Evolutionary conservation across 306 rosid species (phyloP), one percentile per base, ranked within the genome.

Genomic region (Chamaecrista fasciculata): DNA sequence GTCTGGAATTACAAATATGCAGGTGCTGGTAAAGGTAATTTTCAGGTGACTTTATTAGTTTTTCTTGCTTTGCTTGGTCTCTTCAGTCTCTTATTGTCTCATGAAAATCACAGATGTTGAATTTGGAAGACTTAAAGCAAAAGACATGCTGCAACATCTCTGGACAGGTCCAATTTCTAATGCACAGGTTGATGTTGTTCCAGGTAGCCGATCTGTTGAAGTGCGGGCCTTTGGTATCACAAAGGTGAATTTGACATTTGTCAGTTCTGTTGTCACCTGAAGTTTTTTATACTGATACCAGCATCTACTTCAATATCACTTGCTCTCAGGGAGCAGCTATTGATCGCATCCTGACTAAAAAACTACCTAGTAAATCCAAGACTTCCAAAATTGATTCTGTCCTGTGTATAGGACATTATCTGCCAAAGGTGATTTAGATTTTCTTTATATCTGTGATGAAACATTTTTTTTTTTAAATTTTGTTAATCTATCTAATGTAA

Each of bases 131-230:
- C 85, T 93, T 64, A 96, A 93, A 86, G 98, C 98, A 26, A 86
- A 87, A 80, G 98, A 93, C 71, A 85, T 93, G 98, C 75, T 93
- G 73, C 98, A 93, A 83, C 98, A 93, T 85, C 96, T 93, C 65
- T 93, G 98, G 88, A 90, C 96, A 2, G 98, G 97, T 57, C 96
- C 98, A 65, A 93, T 93, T 75, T 93, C 98, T 50, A 93, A 93
- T 77, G 92, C 97, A 39, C 78, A 92, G 15, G 88, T 94, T 49
- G 98, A 94, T 70, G 97, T 94, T 78, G 89, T 94, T 76, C 98
- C 90, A 80, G 98, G 98, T 3, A 91, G 90, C 83, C 87, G 92
- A 61, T 94, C 98, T 14, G 97, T 90, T 49, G 97, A 94, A 73
- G 96, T 94, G 75, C 94, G 98, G 74, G 89, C 97, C n/a, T 90